phyloP scores from a whole-genome alignment of 2,329 filamentous ascomycete genomes.

The Ophiocordyceps camponoti-floridani region DNA sequence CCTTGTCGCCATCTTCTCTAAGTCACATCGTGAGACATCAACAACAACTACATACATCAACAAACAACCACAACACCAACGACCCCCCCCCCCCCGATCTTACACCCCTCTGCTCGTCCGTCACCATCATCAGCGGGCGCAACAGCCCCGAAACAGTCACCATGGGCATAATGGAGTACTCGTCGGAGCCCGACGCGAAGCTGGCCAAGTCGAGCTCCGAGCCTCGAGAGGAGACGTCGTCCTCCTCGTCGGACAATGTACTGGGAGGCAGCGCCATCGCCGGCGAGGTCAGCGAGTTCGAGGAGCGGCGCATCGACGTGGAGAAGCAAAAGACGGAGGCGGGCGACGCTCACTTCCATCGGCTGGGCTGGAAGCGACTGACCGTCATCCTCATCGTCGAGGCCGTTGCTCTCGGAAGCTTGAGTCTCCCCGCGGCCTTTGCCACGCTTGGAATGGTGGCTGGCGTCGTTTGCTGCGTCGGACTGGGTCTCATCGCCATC shows the following conservation, averaged over 20 bases:
- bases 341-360: constrained; percentile 30
- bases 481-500: constrained; percentile 26
- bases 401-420: constrained; percentile 34
- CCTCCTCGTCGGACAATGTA: constrained; percentile 7
- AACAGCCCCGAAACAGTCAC: background rate
- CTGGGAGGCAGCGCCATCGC: constrained; percentile 9
- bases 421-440: constrained; percentile 32
- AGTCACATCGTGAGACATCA: too few relatives aligned
- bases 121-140: background rate
- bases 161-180: background rate
- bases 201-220: constrained; percentile 1
- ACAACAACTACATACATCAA: too few relatives aligned
- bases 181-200: background rate
- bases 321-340: constrained; percentile 27
- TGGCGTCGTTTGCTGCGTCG: constrained; percentile 23
- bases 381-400: constrained; percentile 37
- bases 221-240: background rate
- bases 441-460: constrained; percentile 34
- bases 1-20: background rate
- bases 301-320: constrained; percentile 17
- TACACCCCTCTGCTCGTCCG: background rate
- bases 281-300: constrained; percentile 20
- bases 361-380: constrained; percentile 37
- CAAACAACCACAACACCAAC: too few relatives aligned
- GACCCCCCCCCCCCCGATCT: background rate